Evolutionary conservation across 768 basidiomycete genomes (phyloP).

Genomic region (Boletellus sp.): DNA sequence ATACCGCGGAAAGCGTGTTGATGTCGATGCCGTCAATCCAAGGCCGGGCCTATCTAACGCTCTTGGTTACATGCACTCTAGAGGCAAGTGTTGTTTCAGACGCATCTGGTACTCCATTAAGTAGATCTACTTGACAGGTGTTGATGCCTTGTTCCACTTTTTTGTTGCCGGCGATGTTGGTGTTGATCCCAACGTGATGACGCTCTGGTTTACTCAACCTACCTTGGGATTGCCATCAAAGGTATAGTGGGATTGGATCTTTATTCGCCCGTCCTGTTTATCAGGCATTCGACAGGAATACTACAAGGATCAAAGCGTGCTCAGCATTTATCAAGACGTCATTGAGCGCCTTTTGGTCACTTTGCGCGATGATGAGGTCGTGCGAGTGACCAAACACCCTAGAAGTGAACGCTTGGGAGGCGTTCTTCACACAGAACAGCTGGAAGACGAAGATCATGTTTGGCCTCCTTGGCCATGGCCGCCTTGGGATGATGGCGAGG

Average conservation of each 20-base stretch:
- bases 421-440: constrained; percentile 37
- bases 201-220: constrained; percentile 82
- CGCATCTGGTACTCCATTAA: neutral
- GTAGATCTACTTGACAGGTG: constrained; percentile 42
- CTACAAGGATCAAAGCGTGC: constrained; percentile 70
- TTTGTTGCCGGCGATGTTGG: constrained; percentile 86
- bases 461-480: constrained; percentile 88
- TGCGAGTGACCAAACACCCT: constrained; percentile 9
- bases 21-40: constrained; percentile 33
- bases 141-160: constrained; percentile 76
- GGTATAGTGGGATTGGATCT: constrained; percentile 36
- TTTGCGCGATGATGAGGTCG: constrained; percentile 45
- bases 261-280: neutral
- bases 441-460: constrained; percentile 33
- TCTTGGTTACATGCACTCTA: constrained; percentile 81
- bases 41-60: constrained; percentile 72
- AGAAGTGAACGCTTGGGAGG: constrained; percentile 15
- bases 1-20: constrained; percentile 51
- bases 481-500: constrained; percentile 72
- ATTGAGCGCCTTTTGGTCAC: constrained; percentile 62
- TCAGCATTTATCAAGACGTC: constrained; percentile 67
- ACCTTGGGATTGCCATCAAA: constrained; percentile 82
- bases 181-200: constrained; percentile 81
- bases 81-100: constrained; percentile 46
- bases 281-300: constrained; percentile 59